phyloP scores from a whole-genome alignment of 768 basidiomycete species.

The Mycena venus region DNA sequence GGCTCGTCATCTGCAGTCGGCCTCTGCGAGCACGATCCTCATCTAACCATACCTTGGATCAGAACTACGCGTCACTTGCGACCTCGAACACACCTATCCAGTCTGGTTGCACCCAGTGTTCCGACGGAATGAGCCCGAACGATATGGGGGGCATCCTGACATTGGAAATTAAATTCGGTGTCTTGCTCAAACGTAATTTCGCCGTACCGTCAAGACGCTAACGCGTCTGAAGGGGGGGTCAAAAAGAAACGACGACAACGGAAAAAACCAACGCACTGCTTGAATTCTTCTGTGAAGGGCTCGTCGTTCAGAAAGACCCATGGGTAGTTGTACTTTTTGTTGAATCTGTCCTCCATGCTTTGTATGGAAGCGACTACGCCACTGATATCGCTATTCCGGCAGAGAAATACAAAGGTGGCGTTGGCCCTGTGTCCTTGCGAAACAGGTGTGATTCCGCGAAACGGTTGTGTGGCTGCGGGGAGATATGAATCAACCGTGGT shows the following conservation, averaged over 20 bases:
- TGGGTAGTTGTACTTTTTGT: constrained; percentile 79
- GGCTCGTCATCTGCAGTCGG: constrained; percentile 73
- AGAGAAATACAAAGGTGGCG: constrained; percentile 86
- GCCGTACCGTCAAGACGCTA: constrained; percentile 58
- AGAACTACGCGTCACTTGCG: background rate
- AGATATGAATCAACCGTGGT: background rate
- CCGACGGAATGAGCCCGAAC: constrained; percentile 79
- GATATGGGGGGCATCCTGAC: constrained; percentile 61
- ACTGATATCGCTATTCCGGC: constrained; percentile 65
- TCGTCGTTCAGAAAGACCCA: constrained; percentile 91
- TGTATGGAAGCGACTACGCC: constrained; percentile 70
- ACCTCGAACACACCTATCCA: background rate
- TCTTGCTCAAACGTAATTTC: background rate
- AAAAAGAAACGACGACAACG: background rate
- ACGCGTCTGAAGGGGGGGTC: constrained; percentile 56
- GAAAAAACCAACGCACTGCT: constrained; percentile 55
- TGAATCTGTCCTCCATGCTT: constrained; percentile 88
- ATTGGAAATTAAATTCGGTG: background rate
- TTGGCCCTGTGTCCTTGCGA: constrained; percentile 62
- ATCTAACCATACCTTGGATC: constrained; percentile 61
- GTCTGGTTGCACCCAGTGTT: constrained; percentile 70
- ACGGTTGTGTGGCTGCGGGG: background rate
- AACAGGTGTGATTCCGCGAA: constrained; percentile 11
- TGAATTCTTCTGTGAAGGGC: constrained; percentile 81
- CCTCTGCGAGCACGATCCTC: constrained; percentile 73